A percentile compares a stretch with the other conserved stretches of the same genome.
Evolutionary conservation across 257 asterid species (phyloP).

Genomic region (Osmanthus fragrans): DNA sequence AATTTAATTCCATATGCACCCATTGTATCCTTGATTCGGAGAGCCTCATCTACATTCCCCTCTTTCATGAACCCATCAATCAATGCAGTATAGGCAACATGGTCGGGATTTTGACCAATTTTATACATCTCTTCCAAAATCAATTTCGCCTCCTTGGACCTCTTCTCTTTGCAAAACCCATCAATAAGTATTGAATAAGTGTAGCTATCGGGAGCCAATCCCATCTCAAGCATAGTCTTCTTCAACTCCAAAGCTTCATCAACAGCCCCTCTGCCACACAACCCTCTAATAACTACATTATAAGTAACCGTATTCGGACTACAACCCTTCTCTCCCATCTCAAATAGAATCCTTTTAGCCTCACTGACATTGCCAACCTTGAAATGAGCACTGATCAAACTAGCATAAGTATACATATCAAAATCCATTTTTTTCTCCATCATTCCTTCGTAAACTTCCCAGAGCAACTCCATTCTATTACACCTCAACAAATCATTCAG

Average conservation of each 20-base stretch:
- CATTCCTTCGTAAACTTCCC: slow-evolving; percentile 67
- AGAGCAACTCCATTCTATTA: slow-evolving; percentile 63
- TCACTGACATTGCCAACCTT: slow-evolving; percentile 59
- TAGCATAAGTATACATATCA: slow-evolving; percentile 66
- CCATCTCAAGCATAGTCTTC: slow-evolving; percentile 56
- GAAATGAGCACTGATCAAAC: slow-evolving; percentile 70
- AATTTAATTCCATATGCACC: slow-evolving; percentile 56
- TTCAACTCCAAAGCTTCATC: slow-evolving; percentile 68
- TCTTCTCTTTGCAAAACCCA: slow-evolving; percentile 66
- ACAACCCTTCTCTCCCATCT: slow-evolving; percentile 65
- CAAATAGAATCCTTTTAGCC: slow-evolving; percentile 56
- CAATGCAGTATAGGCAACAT: slow-evolving; percentile 57
- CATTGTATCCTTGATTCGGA: slow-evolving; percentile 61
- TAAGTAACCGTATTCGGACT: slow-evolving; percentile 59
- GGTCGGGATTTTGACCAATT: slow-evolving; percentile 59
- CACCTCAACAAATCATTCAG: slow-evolving; percentile 66
- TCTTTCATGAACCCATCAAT: slow-evolving; percentile 79
- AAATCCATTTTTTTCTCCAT: slow-evolving; percentile 40
- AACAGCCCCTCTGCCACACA: slow-evolving; percentile 56
- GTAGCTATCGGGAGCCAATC: slow-evolving; percentile 66
- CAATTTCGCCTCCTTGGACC: slow-evolving; percentile 61
- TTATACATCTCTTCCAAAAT: slow-evolving; percentile 66
- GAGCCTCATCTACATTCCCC: slow-evolving; percentile 63
- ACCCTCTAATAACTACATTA: slow-evolving; percentile 65
- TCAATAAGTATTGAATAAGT: slow-evolving; percentile 61